These are phyloP conservation scores for Diplosphaera chodatii DNA, from an alignment of 139 green algal genomes.

Conservation along the genomic window DNA sequence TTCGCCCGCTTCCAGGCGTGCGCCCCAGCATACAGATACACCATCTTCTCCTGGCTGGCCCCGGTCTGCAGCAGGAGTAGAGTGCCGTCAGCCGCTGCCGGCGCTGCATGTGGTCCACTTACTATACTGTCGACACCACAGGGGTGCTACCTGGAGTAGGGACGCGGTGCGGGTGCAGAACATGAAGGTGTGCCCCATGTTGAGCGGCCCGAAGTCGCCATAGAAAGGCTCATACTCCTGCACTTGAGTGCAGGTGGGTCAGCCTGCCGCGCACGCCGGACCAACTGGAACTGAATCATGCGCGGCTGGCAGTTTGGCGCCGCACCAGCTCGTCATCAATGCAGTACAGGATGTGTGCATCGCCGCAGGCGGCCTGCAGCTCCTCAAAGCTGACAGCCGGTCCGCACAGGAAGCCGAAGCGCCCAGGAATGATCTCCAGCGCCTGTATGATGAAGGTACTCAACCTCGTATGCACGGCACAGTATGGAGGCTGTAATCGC, in stretches of 20 bases:
- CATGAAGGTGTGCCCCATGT: constrained; percentile 72
- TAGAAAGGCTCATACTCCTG: constrained; percentile 90
- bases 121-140: no score
- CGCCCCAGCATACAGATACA: constrained; percentile 61
- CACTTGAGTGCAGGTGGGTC: background rate
- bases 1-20: constrained; percentile 69
- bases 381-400: constrained; percentile 8
- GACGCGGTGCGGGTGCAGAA: constrained; percentile 64
- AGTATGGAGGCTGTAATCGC: no score
- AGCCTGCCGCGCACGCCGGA: background rate
- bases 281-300: background rate
- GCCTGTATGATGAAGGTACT: constrained; percentile 7
- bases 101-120: no score
- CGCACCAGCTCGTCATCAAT: constrained; percentile 63
- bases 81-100: no score
- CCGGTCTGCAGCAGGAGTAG: constrained; percentile 61
- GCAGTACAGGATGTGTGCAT: constrained; percentile 24
- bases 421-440: constrained; percentile 53
- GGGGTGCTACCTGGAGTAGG: constrained; percentile 55
- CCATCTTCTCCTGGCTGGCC: constrained; percentile 35
- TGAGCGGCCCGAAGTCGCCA: constrained; percentile 86
- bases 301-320: background rate
- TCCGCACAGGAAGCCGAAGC: constrained; percentile 49
- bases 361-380: background rate
- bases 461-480: no score